These are phyloP conservation scores for Alternaria brassicae DNA, from an alignment of 2,329 filamentous ascomycete species.

Conservation along the genomic window DNA sequence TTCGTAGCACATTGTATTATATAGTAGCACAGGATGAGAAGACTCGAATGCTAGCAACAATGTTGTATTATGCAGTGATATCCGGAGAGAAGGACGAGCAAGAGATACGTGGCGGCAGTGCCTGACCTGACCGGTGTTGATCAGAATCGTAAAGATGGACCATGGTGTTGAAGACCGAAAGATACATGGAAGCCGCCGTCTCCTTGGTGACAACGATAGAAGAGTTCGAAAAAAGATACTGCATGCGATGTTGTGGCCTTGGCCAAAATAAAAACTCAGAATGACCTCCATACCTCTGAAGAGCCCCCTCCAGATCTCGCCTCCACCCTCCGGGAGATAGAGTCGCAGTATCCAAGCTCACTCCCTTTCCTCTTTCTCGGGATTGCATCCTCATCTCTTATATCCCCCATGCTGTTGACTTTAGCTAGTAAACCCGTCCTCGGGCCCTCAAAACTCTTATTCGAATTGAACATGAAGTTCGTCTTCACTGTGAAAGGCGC, in stretches of 20 bases:
- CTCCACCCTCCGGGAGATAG: not conserved
- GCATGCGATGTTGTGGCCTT: not conserved
- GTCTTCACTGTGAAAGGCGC: constrained; percentile 30
- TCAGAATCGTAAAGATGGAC: not conserved
- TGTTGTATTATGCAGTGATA: not conserved
- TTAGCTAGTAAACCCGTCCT: constrained; percentile 20
- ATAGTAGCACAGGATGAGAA: not conserved
- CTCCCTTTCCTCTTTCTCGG: not conserved
- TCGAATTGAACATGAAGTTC: constrained; percentile 22
- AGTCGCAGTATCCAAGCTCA: constrained; percentile 2
- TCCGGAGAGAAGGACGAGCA: not conserved
- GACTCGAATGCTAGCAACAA: not conserved
- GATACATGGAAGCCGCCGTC: not conserved
- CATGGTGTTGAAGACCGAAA: not conserved
- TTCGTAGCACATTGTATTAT: not conserved
- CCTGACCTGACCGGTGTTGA: not conserved
- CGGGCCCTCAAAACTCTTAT: constrained; percentile 29
- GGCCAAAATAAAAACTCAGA: not conserved
- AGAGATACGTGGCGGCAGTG: not conserved
- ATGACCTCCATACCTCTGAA: not conserved
- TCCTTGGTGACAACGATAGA: not conserved
- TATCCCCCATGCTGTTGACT: constrained; percentile 14
- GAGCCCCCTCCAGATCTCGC: not conserved
- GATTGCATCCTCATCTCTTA: constrained; percentile 11
- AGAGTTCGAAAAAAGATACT: not conserved